Conservation (phyloP, 768 basidiomycete genomes). For the Russula abietina region DNA sequence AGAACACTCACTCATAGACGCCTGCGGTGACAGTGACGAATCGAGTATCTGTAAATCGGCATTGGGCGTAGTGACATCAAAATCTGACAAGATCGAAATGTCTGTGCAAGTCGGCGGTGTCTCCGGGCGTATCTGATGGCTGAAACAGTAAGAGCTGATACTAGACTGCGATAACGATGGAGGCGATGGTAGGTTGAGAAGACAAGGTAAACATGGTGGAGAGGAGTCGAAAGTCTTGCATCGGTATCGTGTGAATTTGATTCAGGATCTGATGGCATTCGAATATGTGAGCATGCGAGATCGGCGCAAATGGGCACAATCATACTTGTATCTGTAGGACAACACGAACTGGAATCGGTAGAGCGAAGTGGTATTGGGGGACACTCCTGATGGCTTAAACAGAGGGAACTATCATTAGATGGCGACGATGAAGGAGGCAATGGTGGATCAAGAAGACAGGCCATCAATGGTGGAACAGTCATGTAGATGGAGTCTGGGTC, state of each 20-base stretch:
- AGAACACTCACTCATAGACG: not conserved
- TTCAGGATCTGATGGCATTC: not conserved
- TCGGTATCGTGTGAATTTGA: not conserved
- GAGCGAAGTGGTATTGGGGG: no score
- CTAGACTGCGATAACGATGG: not conserved
- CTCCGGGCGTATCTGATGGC: not conserved
- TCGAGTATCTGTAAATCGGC: not conserved
- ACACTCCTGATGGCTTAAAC: not conserved
- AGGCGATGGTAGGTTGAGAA: not conserved
- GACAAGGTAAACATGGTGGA: not conserved
- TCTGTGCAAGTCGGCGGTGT: not conserved
- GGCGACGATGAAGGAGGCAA: not conserved
- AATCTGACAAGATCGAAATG: not conserved
- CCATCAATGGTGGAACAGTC: not conserved
- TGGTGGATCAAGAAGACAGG: not conserved
- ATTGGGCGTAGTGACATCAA: not conserved
- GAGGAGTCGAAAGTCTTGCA: not conserved
- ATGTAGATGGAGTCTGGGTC: conserved; percentile 2
- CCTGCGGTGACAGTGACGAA: not conserved
- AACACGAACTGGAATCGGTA: not conserved
- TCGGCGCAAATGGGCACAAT: not conserved
- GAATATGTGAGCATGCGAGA: not conserved
- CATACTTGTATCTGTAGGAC: not conserved
- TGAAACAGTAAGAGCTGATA: not conserved
- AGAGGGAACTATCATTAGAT: not conserved